Evolutionary conservation across 441 rosid genomes (phyloP), one percentile per base, ranked within the genome.

Genomic region (Jatropha multifida): DNA sequence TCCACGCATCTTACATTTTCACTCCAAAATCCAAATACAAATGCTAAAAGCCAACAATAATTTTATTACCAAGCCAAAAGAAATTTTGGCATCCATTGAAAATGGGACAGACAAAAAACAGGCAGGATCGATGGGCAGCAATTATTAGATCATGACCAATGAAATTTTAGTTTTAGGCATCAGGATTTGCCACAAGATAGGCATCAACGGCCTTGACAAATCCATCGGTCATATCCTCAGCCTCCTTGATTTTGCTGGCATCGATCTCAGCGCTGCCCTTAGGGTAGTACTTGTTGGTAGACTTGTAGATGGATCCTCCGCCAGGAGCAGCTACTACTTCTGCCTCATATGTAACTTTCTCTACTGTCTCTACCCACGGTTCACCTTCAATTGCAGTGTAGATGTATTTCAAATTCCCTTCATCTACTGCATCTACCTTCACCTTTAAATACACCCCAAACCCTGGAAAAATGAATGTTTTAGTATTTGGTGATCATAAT

Each of bases 251-350:
- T 37, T 63, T 41, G 18, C 15, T 23, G 69, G 15, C 5, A 15
- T 4, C 15, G 23, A 54, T 37, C 23, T 63, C 46, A 63, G 7
- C 23, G 12, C 11, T n/a, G 1, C 15, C 67, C 46, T 63, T 63
- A 32, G 42, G 17, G 12, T 37, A 63, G 46, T 63, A 63, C 44
- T 63, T 77, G 80, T 81, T 82, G 14, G 64, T 48, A 73, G 71
- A 73, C 76, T 74, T 86, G 71, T 63, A 66, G 11, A 14, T 77
- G 84, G 83, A 80, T 0, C 87, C 85, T 11, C 89, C 87, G 1
- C 77, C 78, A 0, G 81, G 17, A 51, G 55, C 17, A 6, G 55
- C 17, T 14, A 11, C 55, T 11, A 51, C 3, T 11, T 51, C 9
- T 11, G 71, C 72, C 17, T 75, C 23, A 5, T 4, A 54, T 4